Base-by-base conservation (phyloP, 2,329 filamentous ascomycete species). In the Aspergillus amoenus region DNA sequence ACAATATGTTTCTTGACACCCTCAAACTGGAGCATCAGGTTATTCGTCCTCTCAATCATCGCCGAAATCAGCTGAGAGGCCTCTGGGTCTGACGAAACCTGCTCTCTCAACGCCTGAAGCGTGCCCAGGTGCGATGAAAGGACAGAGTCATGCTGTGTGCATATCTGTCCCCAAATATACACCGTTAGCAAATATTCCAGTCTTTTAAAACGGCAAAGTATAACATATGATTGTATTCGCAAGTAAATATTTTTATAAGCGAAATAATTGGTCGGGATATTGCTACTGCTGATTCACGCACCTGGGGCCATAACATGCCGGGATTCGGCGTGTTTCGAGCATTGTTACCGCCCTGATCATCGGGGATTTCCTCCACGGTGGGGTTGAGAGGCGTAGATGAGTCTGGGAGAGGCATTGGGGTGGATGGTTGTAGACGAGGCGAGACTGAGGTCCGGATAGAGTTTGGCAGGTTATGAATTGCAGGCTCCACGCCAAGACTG, bases 51-150 rank as follows among this genome's bases (percentile, higher is more conserved):
- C 27, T 74, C 70, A 15, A 78, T 60, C 66, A 78, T 75, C 6
- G 68, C 63, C 1, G 69, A 68, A 3, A 79, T 64, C 5, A 68
- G 63, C 12, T 64, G 66, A 39, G 63, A 68, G 12, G 69, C 66
- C 34, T 71, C 69, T 6, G 61, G 59, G 30, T 71, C 66, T 9
- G 63, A 56, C 4, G 62, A 58, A 9, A 71, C 61, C 43, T 74
- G 70, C 6, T 61, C 59, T 47, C 70, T 68, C 2, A 78, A 65
- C 57, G 70, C 66, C 15, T 70, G 64, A 8, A 78, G 63, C 61
- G 78, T 70, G 45, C 72, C 65, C 2, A 76, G 55, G 58, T 79
- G 77, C 3, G 70, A 73, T 34, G 68, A 65, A 3, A 79, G 64
- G 27, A 76, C 61, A 2, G 63, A 69, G n/a, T 77, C 72, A 60